These are phyloP conservation scores for Crithidia thermophila DNA, from an alignment of 208 protist genomes.

Conservation along the genomic window DNA sequence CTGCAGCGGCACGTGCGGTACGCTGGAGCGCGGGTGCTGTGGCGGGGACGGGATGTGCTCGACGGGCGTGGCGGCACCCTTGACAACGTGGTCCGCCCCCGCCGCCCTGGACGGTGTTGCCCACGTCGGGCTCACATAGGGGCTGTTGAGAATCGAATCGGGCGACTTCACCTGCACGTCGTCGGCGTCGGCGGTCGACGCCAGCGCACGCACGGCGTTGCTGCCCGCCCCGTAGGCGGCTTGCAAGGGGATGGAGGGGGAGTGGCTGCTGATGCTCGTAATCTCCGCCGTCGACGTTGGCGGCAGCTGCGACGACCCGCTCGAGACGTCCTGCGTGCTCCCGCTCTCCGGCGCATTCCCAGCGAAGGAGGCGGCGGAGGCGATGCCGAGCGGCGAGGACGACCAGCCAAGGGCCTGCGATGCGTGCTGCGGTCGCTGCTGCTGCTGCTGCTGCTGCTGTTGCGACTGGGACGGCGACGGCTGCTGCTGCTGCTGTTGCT, in stretches of 20 bases:
- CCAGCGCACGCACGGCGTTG: constrained; percentile 21
- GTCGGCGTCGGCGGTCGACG: not conserved
- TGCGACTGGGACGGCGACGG: not conserved
- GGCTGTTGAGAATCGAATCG: too few species aligned
- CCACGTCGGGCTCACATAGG: too few species aligned
- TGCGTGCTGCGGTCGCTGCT: too few species aligned
- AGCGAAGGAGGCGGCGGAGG: not conserved
- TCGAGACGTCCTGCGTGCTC: not conserved
- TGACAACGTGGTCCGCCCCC: not conserved
- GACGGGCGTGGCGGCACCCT: not conserved
- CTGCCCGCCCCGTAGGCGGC: constrained; percentile 23
- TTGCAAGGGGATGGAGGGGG: not conserved
- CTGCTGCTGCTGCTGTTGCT: not conserved
- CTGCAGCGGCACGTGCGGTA: not conserved
- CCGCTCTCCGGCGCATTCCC: not conserved
- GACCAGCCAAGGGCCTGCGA: too few species aligned
- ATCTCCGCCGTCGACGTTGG: not conserved
- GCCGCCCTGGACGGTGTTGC: too few species aligned
- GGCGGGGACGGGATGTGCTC: constrained; percentile 13
- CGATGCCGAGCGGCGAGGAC: not conserved
- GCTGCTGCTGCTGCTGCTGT: too few species aligned
- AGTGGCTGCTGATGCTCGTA: not conserved
- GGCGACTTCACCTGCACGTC: too few species aligned
- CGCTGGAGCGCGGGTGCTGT: not conserved
- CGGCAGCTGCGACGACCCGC: not conserved